These are phyloP conservation scores for Nannochloropsis gaditana DNA, from an alignment of 108 stramenopile genomes.

Conservation along the genomic window DNA sequence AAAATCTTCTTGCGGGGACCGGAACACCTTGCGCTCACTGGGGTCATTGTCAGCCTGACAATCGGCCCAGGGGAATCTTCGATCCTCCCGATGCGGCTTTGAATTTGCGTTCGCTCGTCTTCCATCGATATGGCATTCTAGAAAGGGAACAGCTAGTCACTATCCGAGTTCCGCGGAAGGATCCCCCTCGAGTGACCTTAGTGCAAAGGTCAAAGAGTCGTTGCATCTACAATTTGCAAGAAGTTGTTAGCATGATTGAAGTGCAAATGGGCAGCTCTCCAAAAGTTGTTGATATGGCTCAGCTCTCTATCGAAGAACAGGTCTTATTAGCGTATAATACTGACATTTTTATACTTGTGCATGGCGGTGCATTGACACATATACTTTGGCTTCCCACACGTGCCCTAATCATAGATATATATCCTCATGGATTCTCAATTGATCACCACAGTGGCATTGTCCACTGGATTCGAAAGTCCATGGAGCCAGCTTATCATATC, in stretches of 20 bases:
- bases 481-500: not conserved
- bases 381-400: not conserved
- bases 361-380: not conserved
- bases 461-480: not conserved
- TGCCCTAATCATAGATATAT: not conserved
- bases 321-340: constrained; percentile 5
- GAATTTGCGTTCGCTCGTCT: too few species aligned
- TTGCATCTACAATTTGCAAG: not conserved
- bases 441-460: not conserved
- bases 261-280: not conserved
- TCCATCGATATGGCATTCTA: not conserved
- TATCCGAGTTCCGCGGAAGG: too few species aligned
- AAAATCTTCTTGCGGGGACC: not conserved
- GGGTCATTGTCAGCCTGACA: too few species aligned
- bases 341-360: constrained; percentile 13
- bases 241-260: not conserved
- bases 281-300: not conserved
- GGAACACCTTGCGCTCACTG: too few species aligned
- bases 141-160: not conserved
- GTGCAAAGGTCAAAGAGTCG: not conserved
- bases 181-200: not conserved
- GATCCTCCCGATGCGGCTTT: not conserved
- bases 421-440: not conserved
- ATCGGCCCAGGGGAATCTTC: not conserved
- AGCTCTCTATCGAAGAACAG: not conserved